These are phyloP conservation scores for Metarhizium humberi DNA, from an alignment of 2,329 filamentous ascomycete genomes.

Conservation along the genomic window DNA sequence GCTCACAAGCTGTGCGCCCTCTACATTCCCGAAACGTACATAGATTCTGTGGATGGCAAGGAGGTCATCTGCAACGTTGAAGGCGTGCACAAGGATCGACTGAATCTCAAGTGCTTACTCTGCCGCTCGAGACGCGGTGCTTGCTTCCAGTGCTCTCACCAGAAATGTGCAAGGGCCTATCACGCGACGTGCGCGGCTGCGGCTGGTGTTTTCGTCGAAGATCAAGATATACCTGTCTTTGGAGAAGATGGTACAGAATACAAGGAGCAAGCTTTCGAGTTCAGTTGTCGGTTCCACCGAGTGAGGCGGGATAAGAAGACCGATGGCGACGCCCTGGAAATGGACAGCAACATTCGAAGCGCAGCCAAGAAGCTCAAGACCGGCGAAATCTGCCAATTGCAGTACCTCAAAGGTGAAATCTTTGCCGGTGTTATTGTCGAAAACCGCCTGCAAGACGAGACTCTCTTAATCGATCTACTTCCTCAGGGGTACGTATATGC, in stretches of 20 bases:
- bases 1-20: slow-evolving; percentile 83
- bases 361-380: slow-evolving; percentile 59
- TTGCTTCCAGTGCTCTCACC: slow-evolving; percentile 92
- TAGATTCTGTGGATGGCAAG: slow-evolving; percentile 59
- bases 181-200: slow-evolving; percentile 91
- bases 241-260: slow-evolving; percentile 88
- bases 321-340: slow-evolving; percentile 60
- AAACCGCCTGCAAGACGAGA: slow-evolving; percentile 68
- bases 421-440: slow-evolving; percentile 84
- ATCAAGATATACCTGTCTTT: slow-evolving; percentile 76
- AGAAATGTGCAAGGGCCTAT: slow-evolving; percentile 88
- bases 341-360: slow-evolving; percentile 56
- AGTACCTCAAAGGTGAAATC: slow-evolving; percentile 75
- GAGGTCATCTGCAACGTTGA: slow-evolving; percentile 71
- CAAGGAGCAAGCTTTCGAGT: slow-evolving; percentile 82
- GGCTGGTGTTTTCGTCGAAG: slow-evolving; percentile 85
- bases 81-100: slow-evolving; percentile 75
- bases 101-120: slow-evolving; percentile 89
- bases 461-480: slow-evolving; percentile 69
- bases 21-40: slow-evolving; percentile 87
- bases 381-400: slow-evolving; percentile 78
- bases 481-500: slow-evolving; percentile 62
- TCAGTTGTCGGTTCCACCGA: slow-evolving; percentile 90
- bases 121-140: slow-evolving; percentile 92
- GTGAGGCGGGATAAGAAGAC: slow-evolving; percentile 74